phyloP scores from a whole-genome alignment of 1,139 yeast genomes.

The Arxiozyma bovina region DNA sequence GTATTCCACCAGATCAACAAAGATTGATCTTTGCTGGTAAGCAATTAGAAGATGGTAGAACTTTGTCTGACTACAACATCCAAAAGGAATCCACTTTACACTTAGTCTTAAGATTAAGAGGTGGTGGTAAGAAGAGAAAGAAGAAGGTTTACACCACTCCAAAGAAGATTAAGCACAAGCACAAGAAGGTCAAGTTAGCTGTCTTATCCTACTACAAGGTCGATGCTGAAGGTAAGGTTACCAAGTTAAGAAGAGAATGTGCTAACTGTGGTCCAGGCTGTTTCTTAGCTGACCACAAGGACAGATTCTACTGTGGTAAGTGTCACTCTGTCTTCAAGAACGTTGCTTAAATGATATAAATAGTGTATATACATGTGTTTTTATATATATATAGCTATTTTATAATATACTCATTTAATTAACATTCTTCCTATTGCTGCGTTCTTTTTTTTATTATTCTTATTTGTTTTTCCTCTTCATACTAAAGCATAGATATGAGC shows the following conservation, averaged over 20 bases:
- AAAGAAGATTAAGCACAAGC: slow-evolving; percentile 99
- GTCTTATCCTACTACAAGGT: slow-evolving; percentile 99
- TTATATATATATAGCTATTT: not conserved
- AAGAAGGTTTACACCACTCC: slow-evolving; percentile 99
- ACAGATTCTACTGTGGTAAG: slow-evolving; percentile 99
- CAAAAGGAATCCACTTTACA: slow-evolving; percentile 98
- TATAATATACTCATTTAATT: slow-evolving; percentile 1
- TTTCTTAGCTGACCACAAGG: slow-evolving; percentile 99
- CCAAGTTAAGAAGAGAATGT: slow-evolving; percentile 99
- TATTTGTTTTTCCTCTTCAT: too few relatives aligned
- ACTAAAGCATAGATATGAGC: too few relatives aligned
- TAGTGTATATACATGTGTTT: not conserved
- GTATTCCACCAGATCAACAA: slow-evolving; percentile 99
- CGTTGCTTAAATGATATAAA: slow-evolving; percentile 17
- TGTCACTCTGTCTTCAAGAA: slow-evolving; percentile 83
- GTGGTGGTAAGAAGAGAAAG: slow-evolving; percentile 99
- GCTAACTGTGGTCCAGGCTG: slow-evolving; percentile 98
- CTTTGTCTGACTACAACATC: slow-evolving; percentile 98
- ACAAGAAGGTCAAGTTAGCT: slow-evolving; percentile 98
- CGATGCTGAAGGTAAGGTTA: slow-evolving; percentile 96
- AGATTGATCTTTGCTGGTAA: slow-evolving; percentile 99
- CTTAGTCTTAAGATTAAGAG: slow-evolving; percentile 97
- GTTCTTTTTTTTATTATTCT: too few relatives aligned
- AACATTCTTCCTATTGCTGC: not conserved
- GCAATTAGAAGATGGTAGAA: slow-evolving; percentile 99